Conservation (phyloP, 2,329 filamentous ascomycete genomes). For the Chlorencoelia australis region DNA sequence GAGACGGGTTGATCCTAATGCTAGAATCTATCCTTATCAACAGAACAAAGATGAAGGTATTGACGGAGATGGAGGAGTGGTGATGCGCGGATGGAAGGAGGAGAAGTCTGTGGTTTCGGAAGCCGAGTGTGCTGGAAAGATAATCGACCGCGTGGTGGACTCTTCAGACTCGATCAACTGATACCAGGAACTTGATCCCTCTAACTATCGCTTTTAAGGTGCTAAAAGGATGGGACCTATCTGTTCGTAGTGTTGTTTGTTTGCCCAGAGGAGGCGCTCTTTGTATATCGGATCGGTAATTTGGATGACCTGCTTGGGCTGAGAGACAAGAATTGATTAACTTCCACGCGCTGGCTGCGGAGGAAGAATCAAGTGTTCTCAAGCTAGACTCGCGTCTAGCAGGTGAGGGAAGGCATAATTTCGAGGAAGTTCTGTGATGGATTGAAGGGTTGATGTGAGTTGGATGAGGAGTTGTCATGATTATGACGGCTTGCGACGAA, state of each 20-base stretch:
- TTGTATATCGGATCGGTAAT: conserved; percentile 10
- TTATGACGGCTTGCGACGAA: no score
- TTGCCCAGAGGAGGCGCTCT: conserved; percentile 14
- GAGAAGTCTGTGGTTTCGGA: conserved; percentile 25
- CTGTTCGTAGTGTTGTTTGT: not conserved
- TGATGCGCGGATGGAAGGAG: conserved; percentile 18
- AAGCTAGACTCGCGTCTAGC: conserved; percentile 39
- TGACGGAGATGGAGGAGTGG: conserved; percentile 5
- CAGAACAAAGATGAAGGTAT: conserved; percentile 10
- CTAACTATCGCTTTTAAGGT: conserved; percentile 10
- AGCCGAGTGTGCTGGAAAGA: conserved; percentile 25
- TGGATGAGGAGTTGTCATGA: not conserved
- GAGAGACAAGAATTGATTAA: conserved; percentile 34
- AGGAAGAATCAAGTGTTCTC: conserved; percentile 31
- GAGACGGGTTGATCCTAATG: conserved; percentile 19
- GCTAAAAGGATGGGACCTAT: not conserved
- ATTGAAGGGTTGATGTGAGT: conserved; percentile 7
- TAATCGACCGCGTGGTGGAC: conserved; percentile 21
- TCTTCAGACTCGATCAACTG: conserved; percentile 28
- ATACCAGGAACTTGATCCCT: conserved; percentile 26
- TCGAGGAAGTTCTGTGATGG: conserved; percentile 9
- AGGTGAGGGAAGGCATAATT: conserved; percentile 24
- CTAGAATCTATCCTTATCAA: conserved; percentile 21
- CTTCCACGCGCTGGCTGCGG: conserved; percentile 35
- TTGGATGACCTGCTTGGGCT: conserved; percentile 29